Base-by-base conservation (phyloP, 2,329 filamentous ascomycete species). In the Arthrobotrys conoides region DNA sequence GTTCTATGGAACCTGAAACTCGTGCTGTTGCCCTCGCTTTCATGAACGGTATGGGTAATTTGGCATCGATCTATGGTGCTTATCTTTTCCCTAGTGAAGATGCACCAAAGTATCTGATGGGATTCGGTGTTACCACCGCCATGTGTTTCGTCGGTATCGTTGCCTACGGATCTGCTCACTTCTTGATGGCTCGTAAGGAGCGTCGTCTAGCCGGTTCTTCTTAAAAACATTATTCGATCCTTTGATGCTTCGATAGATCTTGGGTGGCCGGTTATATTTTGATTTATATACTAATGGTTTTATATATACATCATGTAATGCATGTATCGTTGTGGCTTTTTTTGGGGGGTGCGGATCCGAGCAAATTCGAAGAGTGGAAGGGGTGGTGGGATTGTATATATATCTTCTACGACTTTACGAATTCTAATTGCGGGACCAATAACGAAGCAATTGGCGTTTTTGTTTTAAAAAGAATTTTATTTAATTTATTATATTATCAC, bases 1-100 rank as follows among this genome's bases (percentile, higher is more conserved):
- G 85, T 0, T 82, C 83, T 18, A 86, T 89, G 85, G 83, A 84
- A 20, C 85, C 85, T 0, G 87, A 89, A 79, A 85, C 86, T 2
- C 83, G 88, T n/a, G 87, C 85, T 14, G 85, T 89, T n/a, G 84
- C 85, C 2, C 82, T 89, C 22, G 88, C 87, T 0, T 82, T 88
- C 9, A 86, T 89, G 46, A 88, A 89, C 79, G 86, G 87, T 0
- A 83, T 89, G 81, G 88, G 87, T 2, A 89, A 89, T 78, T 81
- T 88, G 10, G 86, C 87, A 0, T 86, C 88, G 77, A 89, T 89
- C 18, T 89, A 89, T 76, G 88, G 88, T 9, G 85, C 87, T 82
- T 86, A 88, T 79, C 80, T 89, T 1, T 89, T 88, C 82, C 88
- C 88, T 0, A 82, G 82, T 0, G 80, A 83, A 0, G 87, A 89